phyloP scores from a whole-genome alignment of 2,329 filamentous ascomycete species.

The Periconia sp. region DNA sequence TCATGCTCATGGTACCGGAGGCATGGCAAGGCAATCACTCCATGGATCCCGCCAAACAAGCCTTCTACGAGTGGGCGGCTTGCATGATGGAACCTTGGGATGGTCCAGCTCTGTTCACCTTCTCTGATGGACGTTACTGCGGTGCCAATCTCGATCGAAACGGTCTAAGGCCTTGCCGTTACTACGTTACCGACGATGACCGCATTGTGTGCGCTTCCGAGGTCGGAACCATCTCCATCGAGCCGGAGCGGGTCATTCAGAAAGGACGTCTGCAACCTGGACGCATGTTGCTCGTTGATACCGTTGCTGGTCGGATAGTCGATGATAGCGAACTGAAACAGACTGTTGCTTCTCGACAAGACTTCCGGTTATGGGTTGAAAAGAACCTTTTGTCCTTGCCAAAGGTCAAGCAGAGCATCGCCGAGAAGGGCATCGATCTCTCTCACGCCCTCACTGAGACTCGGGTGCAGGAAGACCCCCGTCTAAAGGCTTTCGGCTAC shows the following conservation, averaged over 20 bases:
- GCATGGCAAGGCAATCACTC: slow-evolving; percentile 93
- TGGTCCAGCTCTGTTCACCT: slow-evolving; percentile 94
- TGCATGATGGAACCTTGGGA: slow-evolving; percentile 99
- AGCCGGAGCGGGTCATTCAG: slow-evolving; percentile 87
- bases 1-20: slow-evolving; percentile 99
- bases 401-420: slow-evolving; percentile 69
- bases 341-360: slow-evolving; percentile 82
- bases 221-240: slow-evolving; percentile 90
- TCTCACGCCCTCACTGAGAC: slow-evolving; percentile 69
- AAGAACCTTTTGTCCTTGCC: slow-evolving; percentile 84
- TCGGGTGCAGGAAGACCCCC: slow-evolving; percentile 81
- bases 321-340: slow-evolving; percentile 92
- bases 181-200: slow-evolving; percentile 96
- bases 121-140: slow-evolving; percentile 94
- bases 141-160: slow-evolving; percentile 97
- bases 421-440: slow-evolving; percentile 66
- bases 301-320: slow-evolving; percentile 87
- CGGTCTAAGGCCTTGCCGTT: slow-evolving; percentile 91
- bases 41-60: slow-evolving; percentile 94
- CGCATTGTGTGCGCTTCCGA: slow-evolving; percentile 97
- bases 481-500: slow-evolving; percentile 88
- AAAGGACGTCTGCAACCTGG: slow-evolving; percentile 94
- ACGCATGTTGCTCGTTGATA: slow-evolving; percentile 95
- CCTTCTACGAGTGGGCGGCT: slow-evolving; percentile 98
- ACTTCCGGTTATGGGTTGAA: slow-evolving; percentile 89